phyloP scores from a whole-genome alignment of 2,329 filamentous ascomycete genomes.

The Cladorrhinum sp. region DNA sequence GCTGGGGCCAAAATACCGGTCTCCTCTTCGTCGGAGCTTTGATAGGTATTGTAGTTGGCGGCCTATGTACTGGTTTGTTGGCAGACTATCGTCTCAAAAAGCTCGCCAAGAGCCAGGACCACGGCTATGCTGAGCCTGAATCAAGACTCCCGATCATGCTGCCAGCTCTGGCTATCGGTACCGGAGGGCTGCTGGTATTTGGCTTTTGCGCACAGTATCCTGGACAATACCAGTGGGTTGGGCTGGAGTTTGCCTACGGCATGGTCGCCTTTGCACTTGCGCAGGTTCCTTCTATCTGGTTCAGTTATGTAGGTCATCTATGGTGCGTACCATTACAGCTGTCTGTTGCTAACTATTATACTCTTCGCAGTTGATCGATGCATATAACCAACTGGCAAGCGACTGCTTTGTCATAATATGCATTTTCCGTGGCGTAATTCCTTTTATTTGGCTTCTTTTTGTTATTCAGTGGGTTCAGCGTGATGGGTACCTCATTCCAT shows the following conservation, averaged over 20 bases:
- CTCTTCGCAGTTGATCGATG: slow-evolving; percentile 46
- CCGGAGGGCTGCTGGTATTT: slow-evolving; percentile 36
- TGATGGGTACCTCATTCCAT: slow-evolving; percentile 45
- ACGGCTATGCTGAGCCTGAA: slow-evolving; percentile 36
- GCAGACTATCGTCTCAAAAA: slow-evolving; percentile 24
- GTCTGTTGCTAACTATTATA: neutral
- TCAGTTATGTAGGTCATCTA: slow-evolving; percentile 38
- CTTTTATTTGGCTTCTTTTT: slow-evolving; percentile 55
- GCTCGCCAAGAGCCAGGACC: slow-evolving; percentile 23
- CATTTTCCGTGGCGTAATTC: slow-evolving; percentile 45
- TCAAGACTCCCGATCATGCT: slow-evolving; percentile 33
- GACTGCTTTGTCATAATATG: slow-evolving; percentile 56
- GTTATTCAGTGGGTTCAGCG: slow-evolving; percentile 45
- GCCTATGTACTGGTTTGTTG: slow-evolving; percentile 28
- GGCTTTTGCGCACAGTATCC: slow-evolving; percentile 38
- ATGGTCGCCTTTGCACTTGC: slow-evolving; percentile 39
- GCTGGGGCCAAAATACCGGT: slow-evolving; percentile 34
- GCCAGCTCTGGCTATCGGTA: slow-evolving; percentile 31
- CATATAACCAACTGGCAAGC: slow-evolving; percentile 44
- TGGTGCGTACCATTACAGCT: neutral
- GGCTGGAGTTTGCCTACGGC: slow-evolving; percentile 34
- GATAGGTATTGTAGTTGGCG: slow-evolving; percentile 32
- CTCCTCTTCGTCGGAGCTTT: slow-evolving; percentile 36
- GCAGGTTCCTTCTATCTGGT: slow-evolving; percentile 39
- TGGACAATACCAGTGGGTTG: slow-evolving; percentile 33